Evolutionary conservation across 2,329 filamentous ascomycete genomes (phyloP).

Genomic region (Clathrospora elynae): DNA sequence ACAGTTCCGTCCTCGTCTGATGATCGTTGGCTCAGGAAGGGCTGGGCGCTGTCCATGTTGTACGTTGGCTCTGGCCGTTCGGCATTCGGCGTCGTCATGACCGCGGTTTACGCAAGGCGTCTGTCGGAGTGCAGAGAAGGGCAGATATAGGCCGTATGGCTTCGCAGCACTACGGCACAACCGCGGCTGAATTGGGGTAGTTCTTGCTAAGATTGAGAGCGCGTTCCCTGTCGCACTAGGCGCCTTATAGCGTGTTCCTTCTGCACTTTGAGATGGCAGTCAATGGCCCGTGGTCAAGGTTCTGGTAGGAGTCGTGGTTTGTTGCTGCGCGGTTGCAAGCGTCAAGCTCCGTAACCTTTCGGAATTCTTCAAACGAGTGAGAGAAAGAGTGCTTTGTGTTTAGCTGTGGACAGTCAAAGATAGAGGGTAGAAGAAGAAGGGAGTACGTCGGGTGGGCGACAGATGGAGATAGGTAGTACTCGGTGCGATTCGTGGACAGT

Average conservation of each 20-base stretch:
- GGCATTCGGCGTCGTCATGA: constrained; percentile 44
- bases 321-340: constrained; percentile 2
- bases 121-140: neutral
- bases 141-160: too few species aligned
- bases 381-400: neutral
- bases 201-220: neutral
- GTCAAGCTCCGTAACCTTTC: constrained; percentile 3
- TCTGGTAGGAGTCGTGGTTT: too few species aligned
- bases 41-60: constrained; percentile 38
- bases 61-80: constrained; percentile 47
- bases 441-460: neutral
- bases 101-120: constrained; percentile 13
- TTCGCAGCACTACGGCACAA: too few species aligned
- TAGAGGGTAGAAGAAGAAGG: too few species aligned
- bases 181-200: too few species aligned
- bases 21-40: constrained; percentile 36
- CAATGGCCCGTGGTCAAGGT: constrained; percentile 9
- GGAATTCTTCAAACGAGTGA: constrained; percentile 7
- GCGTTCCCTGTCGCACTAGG: neutral
- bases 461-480: constrained; percentile 1
- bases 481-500: constrained; percentile 1
- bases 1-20: constrained; percentile 49
- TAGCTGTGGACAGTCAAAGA: neutral
- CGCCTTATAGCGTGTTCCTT: neutral
- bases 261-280: constrained; percentile 1